Evolutionary conservation across 1,139 yeast genomes (phyloP).

Genomic region (Candida sojae): DNA sequence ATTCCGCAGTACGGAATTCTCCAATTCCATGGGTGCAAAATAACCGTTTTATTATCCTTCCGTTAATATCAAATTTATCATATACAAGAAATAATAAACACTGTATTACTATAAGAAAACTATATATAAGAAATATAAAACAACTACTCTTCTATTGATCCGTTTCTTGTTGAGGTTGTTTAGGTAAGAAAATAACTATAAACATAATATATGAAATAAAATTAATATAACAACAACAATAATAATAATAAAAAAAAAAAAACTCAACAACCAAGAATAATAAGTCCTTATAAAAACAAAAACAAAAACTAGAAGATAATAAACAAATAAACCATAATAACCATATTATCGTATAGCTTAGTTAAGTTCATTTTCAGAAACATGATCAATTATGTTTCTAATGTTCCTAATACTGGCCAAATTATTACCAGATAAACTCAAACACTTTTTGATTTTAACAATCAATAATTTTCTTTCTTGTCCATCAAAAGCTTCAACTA

Average conservation of each 20-base stretch:
- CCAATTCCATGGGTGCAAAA: too few species aligned
- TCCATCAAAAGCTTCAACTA: constrained; percentile 71
- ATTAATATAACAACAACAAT: neutral
- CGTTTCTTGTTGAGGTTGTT: neutral
- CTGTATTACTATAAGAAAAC: neutral
- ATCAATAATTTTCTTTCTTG: constrained; percentile 65
- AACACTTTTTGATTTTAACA: constrained; percentile 60
- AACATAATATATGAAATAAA: neutral
- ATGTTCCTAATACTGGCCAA: constrained; percentile 5
- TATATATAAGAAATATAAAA: neutral
- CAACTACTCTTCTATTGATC: neutral
- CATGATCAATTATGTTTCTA: constrained; percentile 4
- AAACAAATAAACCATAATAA: neutral
- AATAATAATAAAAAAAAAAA: neutral
- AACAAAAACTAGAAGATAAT: neutral
- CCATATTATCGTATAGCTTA: neutral
- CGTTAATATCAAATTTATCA: too few species aligned
- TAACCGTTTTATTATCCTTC: too few species aligned
- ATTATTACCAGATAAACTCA: constrained; percentile 24
- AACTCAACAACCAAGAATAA: neutral
- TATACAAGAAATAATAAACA: too few species aligned
- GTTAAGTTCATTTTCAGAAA: neutral
- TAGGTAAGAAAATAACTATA: neutral
- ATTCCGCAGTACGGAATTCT: too few species aligned
- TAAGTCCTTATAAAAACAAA: neutral